phyloP scores from a whole-genome alignment of 371 early-diverging fungal species.

The Cokeromyces recurvatus region DNA sequence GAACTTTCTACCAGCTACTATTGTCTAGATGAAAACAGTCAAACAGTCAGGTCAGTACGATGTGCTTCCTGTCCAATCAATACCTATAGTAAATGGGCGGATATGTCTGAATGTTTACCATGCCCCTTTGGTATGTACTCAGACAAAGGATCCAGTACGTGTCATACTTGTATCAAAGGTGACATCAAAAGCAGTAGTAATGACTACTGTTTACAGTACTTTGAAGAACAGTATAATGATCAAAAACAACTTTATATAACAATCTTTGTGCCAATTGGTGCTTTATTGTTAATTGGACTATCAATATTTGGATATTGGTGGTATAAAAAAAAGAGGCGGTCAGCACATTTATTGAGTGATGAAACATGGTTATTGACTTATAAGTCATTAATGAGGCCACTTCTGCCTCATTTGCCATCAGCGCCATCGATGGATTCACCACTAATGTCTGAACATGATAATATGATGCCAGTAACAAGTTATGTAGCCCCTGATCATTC shows the following conservation, averaged over 20 bases:
- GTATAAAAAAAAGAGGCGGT: conserved; percentile 16
- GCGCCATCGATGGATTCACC: neutral
- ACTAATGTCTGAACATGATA: too few species aligned
- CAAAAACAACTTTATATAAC: conserved; percentile 18
- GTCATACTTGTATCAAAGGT: conserved; percentile 15
- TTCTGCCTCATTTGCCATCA: conserved; percentile 6
- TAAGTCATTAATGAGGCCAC: conserved; percentile 14
- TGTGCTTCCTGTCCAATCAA: conserved; percentile 30
- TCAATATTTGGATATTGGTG: conserved; percentile 7
- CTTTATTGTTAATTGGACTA: conserved; percentile 1
- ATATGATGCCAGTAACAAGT: too few species aligned
- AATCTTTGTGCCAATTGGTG: conserved; percentile 23
- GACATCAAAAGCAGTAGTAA: neutral
- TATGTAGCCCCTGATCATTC: neutral
- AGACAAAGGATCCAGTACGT: conserved; percentile 6
- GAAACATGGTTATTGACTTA: conserved; percentile 46
- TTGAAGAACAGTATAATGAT: neutral
- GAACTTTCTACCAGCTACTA: conserved; percentile 3
- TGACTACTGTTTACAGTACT: conserved; percentile 10
- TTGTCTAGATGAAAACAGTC: conserved; percentile 13
- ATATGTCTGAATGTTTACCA: conserved; percentile 25
- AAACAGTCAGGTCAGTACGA: conserved; percentile 10
- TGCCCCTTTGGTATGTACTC: conserved; percentile 26
- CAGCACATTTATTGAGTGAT: conserved; percentile 20
- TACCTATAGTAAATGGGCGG: conserved; percentile 7